phyloP scores from a whole-genome alignment of 1,284 basidiomycete genomes.

The Somion occarium region DNA sequence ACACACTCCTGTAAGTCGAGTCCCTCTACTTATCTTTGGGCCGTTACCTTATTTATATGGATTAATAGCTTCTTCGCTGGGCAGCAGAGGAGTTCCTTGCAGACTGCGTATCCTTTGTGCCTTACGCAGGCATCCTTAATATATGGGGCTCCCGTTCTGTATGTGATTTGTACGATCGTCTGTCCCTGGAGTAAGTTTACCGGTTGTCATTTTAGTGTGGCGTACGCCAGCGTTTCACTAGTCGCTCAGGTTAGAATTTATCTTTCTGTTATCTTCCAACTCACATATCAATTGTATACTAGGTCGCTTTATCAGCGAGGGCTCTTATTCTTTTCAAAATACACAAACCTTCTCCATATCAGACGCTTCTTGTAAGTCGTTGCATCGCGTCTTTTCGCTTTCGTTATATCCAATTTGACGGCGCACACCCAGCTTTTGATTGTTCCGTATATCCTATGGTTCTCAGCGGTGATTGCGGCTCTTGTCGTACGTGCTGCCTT shows the following conservation, averaged over 20 bases:
- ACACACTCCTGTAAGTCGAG: slow-evolving; percentile 24
- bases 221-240: not conserved
- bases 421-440: slow-evolving; percentile 12
- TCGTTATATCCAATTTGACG: not conserved
- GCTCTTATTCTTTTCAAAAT: not conserved
- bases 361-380: not conserved
- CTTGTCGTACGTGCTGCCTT: slow-evolving; percentile 16
- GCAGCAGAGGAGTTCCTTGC: not conserved
- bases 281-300: not conserved
- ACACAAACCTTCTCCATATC: not conserved
- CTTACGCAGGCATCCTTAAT: slow-evolving; percentile 27
- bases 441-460: slow-evolving; percentile 17
- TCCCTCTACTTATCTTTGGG: too few relatives aligned
- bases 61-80: too few relatives aligned
- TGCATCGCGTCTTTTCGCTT: not conserved
- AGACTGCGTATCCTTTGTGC: slow-evolving; percentile 20
- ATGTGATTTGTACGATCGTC: too few relatives aligned
- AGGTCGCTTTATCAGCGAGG: not conserved
- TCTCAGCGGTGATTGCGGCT: slow-evolving; percentile 13
- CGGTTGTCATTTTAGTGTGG: not conserved
- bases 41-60: too few relatives aligned
- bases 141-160: slow-evolving; percentile 30
- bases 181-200: too few relatives aligned
- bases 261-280: not conserved
- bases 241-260: not conserved